Evolutionary conservation across 176 grass and related monocot genomes (phyloP).

Genomic region (Oryza coarctata): DNA sequence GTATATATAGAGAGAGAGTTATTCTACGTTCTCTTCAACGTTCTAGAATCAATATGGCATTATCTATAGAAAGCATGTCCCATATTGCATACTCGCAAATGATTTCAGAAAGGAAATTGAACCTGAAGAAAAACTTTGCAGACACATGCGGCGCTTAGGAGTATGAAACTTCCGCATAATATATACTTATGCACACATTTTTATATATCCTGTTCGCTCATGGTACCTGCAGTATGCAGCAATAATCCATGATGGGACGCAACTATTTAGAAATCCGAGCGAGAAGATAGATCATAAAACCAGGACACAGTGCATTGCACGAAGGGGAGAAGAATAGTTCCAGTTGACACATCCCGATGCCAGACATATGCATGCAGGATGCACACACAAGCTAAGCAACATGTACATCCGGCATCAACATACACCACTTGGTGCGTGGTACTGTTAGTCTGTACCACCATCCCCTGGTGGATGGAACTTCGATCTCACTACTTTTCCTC

Average conservation of each 20-base stretch:
- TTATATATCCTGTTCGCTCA: neutral
- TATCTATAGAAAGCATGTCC: neutral
- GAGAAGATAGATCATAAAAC: slow-evolving; percentile 30
- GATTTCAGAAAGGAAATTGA: neutral
- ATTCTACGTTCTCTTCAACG: no score
- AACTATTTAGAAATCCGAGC: slow-evolving; percentile 37
- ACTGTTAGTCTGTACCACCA: neutral
- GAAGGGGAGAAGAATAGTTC: slow-evolving; percentile 21
- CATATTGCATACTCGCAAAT: neutral
- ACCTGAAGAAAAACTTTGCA: neutral
- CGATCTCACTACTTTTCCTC: neutral
- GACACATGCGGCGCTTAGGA: neutral
- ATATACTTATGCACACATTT: no score
- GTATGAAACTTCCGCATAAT: neutral
- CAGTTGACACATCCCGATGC: slow-evolving; percentile 2
- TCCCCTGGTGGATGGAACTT: slow-evolving; percentile 22
- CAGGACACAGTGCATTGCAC: slow-evolving; percentile 10
- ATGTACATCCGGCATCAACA: neutral
- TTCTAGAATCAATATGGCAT: neutral
- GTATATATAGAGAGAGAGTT: no score
- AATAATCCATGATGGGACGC: slow-evolving; percentile 18
- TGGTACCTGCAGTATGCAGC: neutral
- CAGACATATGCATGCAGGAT: slow-evolving; percentile 31
- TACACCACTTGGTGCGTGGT: neutral
- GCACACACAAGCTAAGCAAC: slow-evolving; percentile 35